A percentile compares a stretch with the other conserved stretches of the same genome.
Evolutionary conservation across 768 basidiomycete species (phyloP).

Genomic region (Collybia mongolica): DNA sequence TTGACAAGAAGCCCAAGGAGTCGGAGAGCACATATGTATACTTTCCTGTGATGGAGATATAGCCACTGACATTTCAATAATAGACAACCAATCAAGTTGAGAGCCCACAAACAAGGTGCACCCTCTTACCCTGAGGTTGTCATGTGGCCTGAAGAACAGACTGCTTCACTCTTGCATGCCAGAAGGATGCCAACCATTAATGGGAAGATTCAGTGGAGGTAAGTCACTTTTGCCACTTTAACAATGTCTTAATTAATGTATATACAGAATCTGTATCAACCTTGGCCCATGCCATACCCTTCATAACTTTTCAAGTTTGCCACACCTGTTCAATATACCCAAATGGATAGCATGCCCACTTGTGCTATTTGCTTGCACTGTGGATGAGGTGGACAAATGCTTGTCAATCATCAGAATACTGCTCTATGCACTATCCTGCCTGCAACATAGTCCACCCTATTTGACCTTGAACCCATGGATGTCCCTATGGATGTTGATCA

Average conservation of each 20-base stretch:
- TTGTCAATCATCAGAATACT: conserved; percentile 66
- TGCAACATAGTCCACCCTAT: conserved; percentile 25
- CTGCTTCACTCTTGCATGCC: conserved; percentile 50
- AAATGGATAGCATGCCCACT: no score
- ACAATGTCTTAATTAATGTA: not conserved
- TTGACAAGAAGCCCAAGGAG: conserved; percentile 72
- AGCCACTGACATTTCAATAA: conserved; percentile 22
- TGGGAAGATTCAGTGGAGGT: conserved; percentile 92
- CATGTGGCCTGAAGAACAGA: conserved; percentile 67
- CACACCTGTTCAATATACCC: conserved; percentile 29
- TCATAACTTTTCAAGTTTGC: conserved; percentile 69
- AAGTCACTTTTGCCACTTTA: conserved; percentile 23
- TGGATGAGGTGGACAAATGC: conserved; percentile 80
- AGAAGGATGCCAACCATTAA: conserved; percentile 72
- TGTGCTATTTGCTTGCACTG: conserved; percentile 68
- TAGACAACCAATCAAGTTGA: conserved; percentile 54
- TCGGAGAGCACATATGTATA: conserved; percentile 38
- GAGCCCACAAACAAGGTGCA: conserved; percentile 43
- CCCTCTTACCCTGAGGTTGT: conserved; percentile 45
- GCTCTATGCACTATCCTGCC: conserved; percentile 19
- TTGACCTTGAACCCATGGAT: conserved; percentile 19
- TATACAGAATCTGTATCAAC: conserved; percentile 68
- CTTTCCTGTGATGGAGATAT: not conserved
- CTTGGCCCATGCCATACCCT: conserved; percentile 52
- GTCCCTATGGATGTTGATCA: conserved; percentile 34